Evolutionary conservation across 1,139 yeast genomes (phyloP).

Genomic region (Zhuliangozyma blackwelliae): DNA sequence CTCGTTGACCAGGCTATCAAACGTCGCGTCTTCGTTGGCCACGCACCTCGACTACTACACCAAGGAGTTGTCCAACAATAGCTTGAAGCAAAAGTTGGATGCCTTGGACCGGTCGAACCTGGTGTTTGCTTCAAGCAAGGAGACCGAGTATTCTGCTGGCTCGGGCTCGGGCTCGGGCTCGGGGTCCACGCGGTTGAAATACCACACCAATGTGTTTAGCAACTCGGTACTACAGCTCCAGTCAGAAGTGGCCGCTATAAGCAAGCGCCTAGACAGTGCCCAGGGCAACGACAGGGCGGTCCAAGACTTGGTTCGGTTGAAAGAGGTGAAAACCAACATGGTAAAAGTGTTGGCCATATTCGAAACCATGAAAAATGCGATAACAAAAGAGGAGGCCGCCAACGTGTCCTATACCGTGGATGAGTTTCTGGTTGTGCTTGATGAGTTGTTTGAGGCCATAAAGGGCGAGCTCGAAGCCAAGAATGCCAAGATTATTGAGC

Average conservation of each 20-base stretch:
- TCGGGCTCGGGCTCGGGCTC: neutral
- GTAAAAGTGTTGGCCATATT: slow-evolving; percentile 41
- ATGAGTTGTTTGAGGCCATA: slow-evolving; percentile 35
- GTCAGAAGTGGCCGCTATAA: slow-evolving; percentile 37
- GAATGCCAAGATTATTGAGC: slow-evolving; percentile 24
- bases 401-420: slow-evolving; percentile 12
- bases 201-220: slow-evolving; percentile 56
- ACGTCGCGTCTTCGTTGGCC: slow-evolving; percentile 36
- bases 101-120: slow-evolving; percentile 21
- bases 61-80: slow-evolving; percentile 48
- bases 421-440: slow-evolving; percentile 35
- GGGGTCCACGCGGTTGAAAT: slow-evolving; percentile 49
- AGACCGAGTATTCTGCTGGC: slow-evolving; percentile 10
- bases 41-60: slow-evolving; percentile 62
- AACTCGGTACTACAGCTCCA: slow-evolving; percentile 54
- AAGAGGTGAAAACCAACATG: slow-evolving; percentile 42
- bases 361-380: slow-evolving; percentile 28
- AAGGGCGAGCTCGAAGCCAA: slow-evolving; percentile 7
- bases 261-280: slow-evolving; percentile 18
- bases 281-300: slow-evolving; percentile 20
- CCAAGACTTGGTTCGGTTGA: slow-evolving; percentile 39
- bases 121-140: slow-evolving; percentile 17
- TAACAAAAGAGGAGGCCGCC: slow-evolving; percentile 8
- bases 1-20: slow-evolving; percentile 24
- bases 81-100: slow-evolving; percentile 41